Percentiles rank a stretch among this genome's conserved stretches.
phyloP scores from a whole-genome alignment of 176 grass and related monocot genomes.

The Triticum turgidum region DNA sequence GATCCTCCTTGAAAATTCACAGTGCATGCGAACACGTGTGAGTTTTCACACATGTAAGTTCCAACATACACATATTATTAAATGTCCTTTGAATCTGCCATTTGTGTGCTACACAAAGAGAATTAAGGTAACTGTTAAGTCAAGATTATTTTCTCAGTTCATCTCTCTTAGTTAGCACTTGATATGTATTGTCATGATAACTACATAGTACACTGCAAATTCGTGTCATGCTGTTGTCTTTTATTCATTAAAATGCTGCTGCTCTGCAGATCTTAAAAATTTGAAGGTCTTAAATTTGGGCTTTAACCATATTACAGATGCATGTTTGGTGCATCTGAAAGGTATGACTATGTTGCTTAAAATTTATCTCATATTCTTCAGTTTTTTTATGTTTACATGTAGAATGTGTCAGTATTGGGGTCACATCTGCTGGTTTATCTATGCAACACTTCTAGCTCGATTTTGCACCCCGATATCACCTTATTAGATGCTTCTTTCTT shows the following conservation, averaged over 20 bases:
- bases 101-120: background rate
- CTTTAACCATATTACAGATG: constrained; percentile 80
- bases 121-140: background rate
- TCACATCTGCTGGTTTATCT: background rate
- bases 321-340: constrained; percentile 79
- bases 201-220: constrained; percentile 4
- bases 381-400: background rate
- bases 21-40: background rate
- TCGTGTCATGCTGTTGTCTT: background rate
- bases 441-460: background rate
- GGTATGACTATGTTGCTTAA: constrained; percentile 30
- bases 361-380: background rate
- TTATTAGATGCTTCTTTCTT: background rate
- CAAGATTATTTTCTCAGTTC: background rate
- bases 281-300: constrained; percentile 76
- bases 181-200: background rate
- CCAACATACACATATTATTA: background rate
- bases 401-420: background rate
- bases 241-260: constrained; percentile 7
- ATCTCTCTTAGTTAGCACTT: background rate
- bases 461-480: background rate
- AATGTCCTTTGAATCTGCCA: background rate
- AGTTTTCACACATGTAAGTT: background rate
- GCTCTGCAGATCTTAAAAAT: constrained; percentile 52
- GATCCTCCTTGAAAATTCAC: background rate